These are phyloP conservation scores for Rhytidiadelphus loreus DNA, from an alignment of 225 moss, liverwort and hornwort genomes.

Conservation along the genomic window DNA sequence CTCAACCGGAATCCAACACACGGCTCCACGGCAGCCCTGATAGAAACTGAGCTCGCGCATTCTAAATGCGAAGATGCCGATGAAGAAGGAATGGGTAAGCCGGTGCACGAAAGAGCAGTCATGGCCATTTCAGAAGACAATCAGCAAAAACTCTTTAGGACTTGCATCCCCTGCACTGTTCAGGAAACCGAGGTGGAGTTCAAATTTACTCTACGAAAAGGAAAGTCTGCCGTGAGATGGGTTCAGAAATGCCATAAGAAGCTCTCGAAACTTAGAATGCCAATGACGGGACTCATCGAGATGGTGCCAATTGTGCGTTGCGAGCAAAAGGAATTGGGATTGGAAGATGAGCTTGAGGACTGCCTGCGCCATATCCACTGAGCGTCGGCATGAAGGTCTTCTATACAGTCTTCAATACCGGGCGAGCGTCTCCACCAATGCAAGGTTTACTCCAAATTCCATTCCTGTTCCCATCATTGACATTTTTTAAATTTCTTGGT, in stretches of 20 bases:
- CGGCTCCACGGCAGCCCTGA: neutral
- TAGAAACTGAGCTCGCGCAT: neutral
- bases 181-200: neutral
- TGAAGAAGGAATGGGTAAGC: neutral
- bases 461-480: neutral
- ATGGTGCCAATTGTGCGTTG: neutral
- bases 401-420: neutral
- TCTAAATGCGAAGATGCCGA: neutral
- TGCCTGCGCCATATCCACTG: neutral
- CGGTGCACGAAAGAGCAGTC: constrained; percentile 3
- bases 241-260: neutral
- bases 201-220: neutral
- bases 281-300: neutral
- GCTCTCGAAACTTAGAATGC: neutral
- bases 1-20: neutral
- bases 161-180: neutral
- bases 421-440: neutral
- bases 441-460: neutral
- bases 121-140: neutral
- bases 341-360: neutral
- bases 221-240: neutral
- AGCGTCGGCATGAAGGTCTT: neutral
- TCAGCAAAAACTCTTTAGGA: neutral
- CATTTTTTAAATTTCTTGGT: neutral
- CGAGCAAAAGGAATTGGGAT: neutral